A percentile compares a stretch with the other conserved stretches of the same genome.
Evolutionary conservation across 306 rosid genomes (phyloP).

Genomic region (Dryas alaskensis): DNA sequence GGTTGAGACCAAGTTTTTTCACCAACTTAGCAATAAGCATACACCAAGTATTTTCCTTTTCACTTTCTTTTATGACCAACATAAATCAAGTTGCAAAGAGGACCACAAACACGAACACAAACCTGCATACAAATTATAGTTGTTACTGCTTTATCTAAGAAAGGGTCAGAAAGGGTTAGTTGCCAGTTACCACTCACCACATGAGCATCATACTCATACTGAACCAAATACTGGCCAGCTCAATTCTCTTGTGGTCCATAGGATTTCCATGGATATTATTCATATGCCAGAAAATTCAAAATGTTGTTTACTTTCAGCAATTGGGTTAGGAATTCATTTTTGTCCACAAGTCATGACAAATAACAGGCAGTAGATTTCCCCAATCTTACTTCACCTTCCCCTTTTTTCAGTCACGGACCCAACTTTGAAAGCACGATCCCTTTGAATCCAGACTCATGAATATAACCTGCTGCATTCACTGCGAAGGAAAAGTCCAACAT

Average conservation of each 20-base stretch:
- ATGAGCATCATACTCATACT: background rate
- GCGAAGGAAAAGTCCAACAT: conserved; percentile 20
- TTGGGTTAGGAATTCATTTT: background rate
- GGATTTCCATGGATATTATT: background rate
- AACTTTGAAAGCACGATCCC: background rate
- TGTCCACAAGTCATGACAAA: no score
- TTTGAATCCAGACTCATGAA: background rate
- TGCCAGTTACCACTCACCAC: background rate
- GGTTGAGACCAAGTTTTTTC: background rate
- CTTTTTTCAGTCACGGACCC: conserved; percentile 24
- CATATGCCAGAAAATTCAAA: background rate
- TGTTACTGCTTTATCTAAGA: background rate
- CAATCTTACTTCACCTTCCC: background rate
- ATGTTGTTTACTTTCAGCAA: background rate
- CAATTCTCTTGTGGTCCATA: conserved; percentile 4
- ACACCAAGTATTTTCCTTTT: background rate
- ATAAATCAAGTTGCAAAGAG: background rate
- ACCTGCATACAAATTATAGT: background rate
- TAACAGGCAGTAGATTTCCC: background rate
- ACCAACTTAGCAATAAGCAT: background rate
- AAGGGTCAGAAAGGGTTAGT: background rate
- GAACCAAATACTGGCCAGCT: conserved; percentile 1
- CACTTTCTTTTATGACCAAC: background rate
- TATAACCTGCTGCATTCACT: conserved; percentile 13
- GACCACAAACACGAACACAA: background rate